A percentile compares a stretch with the other conserved stretches of the same genome.
Conservation (phyloP, 2,329 filamentous ascomycete species). For the Phyllosticta citribraziliensis region DNA sequence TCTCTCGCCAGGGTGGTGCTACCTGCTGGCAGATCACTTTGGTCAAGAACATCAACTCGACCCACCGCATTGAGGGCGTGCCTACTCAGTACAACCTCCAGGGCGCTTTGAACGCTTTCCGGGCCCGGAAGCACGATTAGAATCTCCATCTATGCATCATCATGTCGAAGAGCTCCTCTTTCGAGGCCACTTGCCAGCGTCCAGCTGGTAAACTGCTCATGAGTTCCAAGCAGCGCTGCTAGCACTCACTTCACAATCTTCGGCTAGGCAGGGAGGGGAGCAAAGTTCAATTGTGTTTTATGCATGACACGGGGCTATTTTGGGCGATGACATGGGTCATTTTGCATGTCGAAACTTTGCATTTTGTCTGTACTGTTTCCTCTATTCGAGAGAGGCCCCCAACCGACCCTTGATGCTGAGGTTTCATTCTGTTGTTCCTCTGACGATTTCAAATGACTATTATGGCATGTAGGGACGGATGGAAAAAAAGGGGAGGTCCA, state of each 20-base stretch:
- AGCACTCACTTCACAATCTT: background rate
- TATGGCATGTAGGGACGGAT: background rate
- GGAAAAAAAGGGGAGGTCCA: background rate
- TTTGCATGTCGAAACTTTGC: background rate
- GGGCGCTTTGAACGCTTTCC: constrained; percentile 50
- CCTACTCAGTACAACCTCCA: constrained; percentile 57
- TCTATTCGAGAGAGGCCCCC: background rate
- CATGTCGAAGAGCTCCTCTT: background rate
- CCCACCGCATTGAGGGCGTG: constrained; percentile 70
- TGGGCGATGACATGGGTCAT: background rate
- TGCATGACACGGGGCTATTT: background rate
- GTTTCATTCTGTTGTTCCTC: background rate
- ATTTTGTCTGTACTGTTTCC: background rate
- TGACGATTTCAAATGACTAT: background rate
- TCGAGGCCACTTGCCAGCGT: background rate
- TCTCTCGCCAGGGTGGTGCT: constrained; percentile 71
- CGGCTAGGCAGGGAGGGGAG: background rate
- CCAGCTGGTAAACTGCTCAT: background rate
- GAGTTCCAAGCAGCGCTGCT: background rate
- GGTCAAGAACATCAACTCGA: constrained; percentile 85
- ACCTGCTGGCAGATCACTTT: constrained; percentile 81
- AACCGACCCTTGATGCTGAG: background rate
- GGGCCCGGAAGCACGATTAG: constrained; percentile 21
- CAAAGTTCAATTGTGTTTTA: background rate
- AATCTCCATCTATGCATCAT: background rate